Percentiles rank a stretch among this genome's conserved stretches.
phyloP scores from a whole-genome alignment of 1,139 yeast genomes.

The Debaryomyces psychrophilus region DNA sequence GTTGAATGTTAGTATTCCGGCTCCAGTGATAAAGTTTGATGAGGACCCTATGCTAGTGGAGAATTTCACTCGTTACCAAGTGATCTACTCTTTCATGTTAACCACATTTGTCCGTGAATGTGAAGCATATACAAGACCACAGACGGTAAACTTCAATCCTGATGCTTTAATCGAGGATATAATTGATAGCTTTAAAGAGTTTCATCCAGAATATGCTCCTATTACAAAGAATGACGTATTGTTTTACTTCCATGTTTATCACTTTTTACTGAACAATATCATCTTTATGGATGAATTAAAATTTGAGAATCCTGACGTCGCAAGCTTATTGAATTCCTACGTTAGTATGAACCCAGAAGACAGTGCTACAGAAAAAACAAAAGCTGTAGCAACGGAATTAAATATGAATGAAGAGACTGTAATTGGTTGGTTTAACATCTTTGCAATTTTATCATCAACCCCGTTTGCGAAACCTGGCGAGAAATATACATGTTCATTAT shows the following conservation, averaged over 20 bases:
- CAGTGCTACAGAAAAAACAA: slow-evolving; percentile 10
- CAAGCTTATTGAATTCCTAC: slow-evolving; percentile 26
- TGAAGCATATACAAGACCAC: slow-evolving; percentile 17
- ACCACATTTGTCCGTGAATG: slow-evolving; percentile 32
- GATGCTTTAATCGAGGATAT: slow-evolving; percentile 24
- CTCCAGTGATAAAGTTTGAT: slow-evolving; percentile 25
- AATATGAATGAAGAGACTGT: slow-evolving; percentile 24
- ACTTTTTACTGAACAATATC: slow-evolving; percentile 34
- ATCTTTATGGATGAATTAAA: slow-evolving; percentile 35
- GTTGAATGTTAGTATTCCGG: slow-evolving; percentile 19
- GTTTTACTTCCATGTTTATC: slow-evolving; percentile 32
- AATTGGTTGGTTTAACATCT: slow-evolving; percentile 36
- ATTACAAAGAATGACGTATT: slow-evolving; percentile 33
- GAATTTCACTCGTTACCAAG: slow-evolving; percentile 22
- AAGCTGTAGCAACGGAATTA: slow-evolving; percentile 19
- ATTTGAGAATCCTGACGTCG: slow-evolving; percentile 29
- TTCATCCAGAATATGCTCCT: slow-evolving; percentile 24
- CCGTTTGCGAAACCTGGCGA: slow-evolving; percentile 32
- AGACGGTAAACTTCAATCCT: slow-evolving; percentile 22
- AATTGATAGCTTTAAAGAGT: slow-evolving; percentile 24
- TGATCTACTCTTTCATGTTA: slow-evolving; percentile 28
- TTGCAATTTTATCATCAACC: slow-evolving; percentile 31
- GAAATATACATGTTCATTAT: slow-evolving; percentile 31
- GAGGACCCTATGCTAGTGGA: slow-evolving; percentile 26
- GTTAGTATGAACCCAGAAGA: slow-evolving; percentile 17